Percentiles rank a stretch among this genome's conserved stretches.
Conservation (phyloP, 768 basidiomycete species). For the Termitomyces sp. region DNA sequence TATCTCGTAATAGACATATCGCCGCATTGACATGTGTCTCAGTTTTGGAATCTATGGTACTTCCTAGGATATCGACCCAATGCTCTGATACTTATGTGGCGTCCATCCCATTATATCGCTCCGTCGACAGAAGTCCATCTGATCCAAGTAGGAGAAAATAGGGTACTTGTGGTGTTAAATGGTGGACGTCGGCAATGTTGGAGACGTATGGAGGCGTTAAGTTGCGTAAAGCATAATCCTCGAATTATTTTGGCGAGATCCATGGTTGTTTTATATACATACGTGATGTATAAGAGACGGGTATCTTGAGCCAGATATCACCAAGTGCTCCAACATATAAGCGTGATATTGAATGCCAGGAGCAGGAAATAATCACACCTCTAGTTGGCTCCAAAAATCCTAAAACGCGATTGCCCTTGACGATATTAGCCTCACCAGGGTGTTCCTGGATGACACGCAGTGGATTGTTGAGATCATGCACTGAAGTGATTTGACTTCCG, state of each 20-base stretch:
- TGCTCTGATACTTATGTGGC: conserved; percentile 1
- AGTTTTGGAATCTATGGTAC: background rate
- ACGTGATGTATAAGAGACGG: conserved; percentile 16
- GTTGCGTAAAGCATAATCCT: conserved; percentile 27
- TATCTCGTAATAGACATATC: conserved; percentile 32
- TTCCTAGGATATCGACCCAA: conserved; percentile 5
- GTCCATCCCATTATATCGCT: conserved; percentile 6
- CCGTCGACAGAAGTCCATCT: conserved; percentile 28
- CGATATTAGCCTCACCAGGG: conserved; percentile 40
- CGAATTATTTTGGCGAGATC: conserved; percentile 22
- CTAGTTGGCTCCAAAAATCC: conserved; percentile 54
- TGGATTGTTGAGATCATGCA: conserved; percentile 36
- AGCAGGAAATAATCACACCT: conserved; percentile 27
- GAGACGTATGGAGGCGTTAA: conserved; percentile 42
- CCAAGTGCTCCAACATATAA: conserved; percentile 39
- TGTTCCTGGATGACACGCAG: conserved; percentile 43
- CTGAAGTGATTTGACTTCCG: conserved; percentile 32
- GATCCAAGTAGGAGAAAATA: conserved; percentile 37
- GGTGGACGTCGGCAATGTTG: conserved; percentile 31
- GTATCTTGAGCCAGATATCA: conserved; percentile 40
- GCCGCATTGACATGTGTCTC: conserved; percentile 23
- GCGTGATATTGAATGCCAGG: background rate
- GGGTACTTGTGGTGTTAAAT: conserved; percentile 23
- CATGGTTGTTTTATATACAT: conserved; percentile 21
- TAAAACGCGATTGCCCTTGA: conserved; percentile 40